Evolutionary conservation across 1,139 yeast genomes (phyloP), one percentile per base, ranked within the genome.

Genomic region (Kodamaea fungicola): DNA sequence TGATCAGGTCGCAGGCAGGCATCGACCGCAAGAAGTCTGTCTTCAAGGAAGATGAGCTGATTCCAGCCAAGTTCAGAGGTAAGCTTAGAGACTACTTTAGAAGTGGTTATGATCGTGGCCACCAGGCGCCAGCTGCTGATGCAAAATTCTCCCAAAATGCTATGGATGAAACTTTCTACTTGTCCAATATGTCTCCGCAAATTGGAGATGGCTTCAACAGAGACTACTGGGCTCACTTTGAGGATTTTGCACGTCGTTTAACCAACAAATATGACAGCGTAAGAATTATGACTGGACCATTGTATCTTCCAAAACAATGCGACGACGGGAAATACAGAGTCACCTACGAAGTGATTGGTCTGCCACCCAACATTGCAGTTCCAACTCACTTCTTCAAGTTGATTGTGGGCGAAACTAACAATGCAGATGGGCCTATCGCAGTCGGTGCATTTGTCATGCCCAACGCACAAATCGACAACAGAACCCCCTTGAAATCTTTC

Each of bases 131-230:
- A 2, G 98, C 98, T 4, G 98, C 98, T 1, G 87, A 92, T 59
- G 97, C 97, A 28, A 89, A 88, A 57, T 92, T 77, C 62, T 78
- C 80, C 26, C 98, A 92, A 59, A 53, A 61, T 16, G 97, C 97
- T 8, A 90, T 94, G 97, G 83, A 92, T 58, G 96, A 90, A 59
- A 94, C 98, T 0, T 92, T 92, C 52, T 78, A 71, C 47, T 67
- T 94, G 51, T 80, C 96, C 13, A 92, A 92, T 59, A 92, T 92
- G 73, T 78, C 95, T 8, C 99, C 99, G 1, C 99, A 92, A 60
- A 96, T 92, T 2, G 98, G 98, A 6, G 96, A 85, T 4, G 98
- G 98, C 0, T 92, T 92, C 67, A 92, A 92, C 62, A 74, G 98
- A 47, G 97, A 92, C 59, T 89, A 71, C 52, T 92, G 99, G 99